These are phyloP conservation scores for Eremomyces bilateralis DNA, from an alignment of 495 filamentous ascomycete species.

Conservation along the genomic window DNA sequence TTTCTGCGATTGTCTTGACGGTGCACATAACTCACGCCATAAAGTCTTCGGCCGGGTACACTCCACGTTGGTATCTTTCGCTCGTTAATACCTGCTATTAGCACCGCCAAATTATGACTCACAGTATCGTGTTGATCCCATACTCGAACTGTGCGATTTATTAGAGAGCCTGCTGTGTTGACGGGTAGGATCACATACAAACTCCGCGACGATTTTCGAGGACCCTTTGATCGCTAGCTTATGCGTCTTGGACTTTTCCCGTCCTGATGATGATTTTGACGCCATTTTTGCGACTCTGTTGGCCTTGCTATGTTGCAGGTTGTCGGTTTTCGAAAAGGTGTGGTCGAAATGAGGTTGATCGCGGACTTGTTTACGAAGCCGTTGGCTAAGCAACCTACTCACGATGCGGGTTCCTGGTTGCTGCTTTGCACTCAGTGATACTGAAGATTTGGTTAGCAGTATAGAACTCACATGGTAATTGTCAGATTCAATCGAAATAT, in stretches of 20 bases:
- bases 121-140: slow-evolving; percentile 56
- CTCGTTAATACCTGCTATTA: slow-evolving; percentile 5
- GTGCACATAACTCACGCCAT: slow-evolving; percentile 39
- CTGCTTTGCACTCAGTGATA: too few relatives aligned
- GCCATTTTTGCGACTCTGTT: too few relatives aligned
- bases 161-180: slow-evolving; percentile 1
- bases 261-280: background rate
- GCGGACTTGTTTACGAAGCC: background rate
- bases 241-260: slow-evolving; percentile 1
- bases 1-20: background rate
- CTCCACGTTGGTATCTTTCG: slow-evolving; percentile 70
- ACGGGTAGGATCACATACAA: slow-evolving; percentile 33
- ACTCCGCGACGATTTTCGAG: slow-evolving; percentile 81
- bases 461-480: too few relatives aligned
- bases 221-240: slow-evolving; percentile 22
- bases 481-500: too few relatives aligned
- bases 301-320: too few relatives aligned
- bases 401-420: too few relatives aligned
- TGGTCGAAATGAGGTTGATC: background rate
- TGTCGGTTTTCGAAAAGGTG: too few relatives aligned
- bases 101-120: too few relatives aligned
- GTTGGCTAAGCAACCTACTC: background rate
- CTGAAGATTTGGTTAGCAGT: too few relatives aligned
- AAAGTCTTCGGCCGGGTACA: slow-evolving; percentile 97
- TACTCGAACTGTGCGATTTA: slow-evolving; percentile 40